phyloP scores from a whole-genome alignment of 2,329 filamentous ascomycete genomes.

The Xylariaceae sp. region DNA sequence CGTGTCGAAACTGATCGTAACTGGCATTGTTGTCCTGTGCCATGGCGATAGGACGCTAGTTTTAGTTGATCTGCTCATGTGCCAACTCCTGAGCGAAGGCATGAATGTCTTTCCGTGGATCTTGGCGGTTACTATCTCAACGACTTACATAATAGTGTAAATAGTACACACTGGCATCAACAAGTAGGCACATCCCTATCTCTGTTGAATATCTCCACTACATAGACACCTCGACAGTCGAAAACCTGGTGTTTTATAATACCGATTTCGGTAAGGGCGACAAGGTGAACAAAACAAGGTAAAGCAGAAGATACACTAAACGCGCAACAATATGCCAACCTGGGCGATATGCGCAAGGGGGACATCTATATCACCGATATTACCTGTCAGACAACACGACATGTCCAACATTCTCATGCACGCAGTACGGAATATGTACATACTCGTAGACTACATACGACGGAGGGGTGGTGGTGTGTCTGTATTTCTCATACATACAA shows the following conservation, averaged over 20 bases:
- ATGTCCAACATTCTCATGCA: not conserved
- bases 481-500: conserved; percentile 8
- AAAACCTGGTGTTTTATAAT: not conserved
- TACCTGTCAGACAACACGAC: not conserved
- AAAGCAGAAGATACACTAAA: not conserved
- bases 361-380: not conserved
- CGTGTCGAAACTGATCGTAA: not conserved
- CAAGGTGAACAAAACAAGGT: not conserved
- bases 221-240: not conserved
- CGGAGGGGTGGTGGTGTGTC: not conserved
- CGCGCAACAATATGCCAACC: not conserved
- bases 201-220: not conserved
- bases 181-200: too few species aligned
- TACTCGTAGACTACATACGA: too few species aligned
- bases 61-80: conserved; percentile 1
- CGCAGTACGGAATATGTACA: too few species aligned
- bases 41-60: conserved; percentile 13
- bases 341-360: not conserved
- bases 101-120: not conserved
- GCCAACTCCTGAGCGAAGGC: not conserved
- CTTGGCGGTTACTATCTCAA: too few species aligned
- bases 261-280: not conserved
- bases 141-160: too few species aligned
- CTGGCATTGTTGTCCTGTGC: conserved; percentile 3
- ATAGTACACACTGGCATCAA: too few species aligned